phyloP scores from a whole-genome alignment of 805 yeast genomes.

The Blastobotrys mokoenaii region DNA sequence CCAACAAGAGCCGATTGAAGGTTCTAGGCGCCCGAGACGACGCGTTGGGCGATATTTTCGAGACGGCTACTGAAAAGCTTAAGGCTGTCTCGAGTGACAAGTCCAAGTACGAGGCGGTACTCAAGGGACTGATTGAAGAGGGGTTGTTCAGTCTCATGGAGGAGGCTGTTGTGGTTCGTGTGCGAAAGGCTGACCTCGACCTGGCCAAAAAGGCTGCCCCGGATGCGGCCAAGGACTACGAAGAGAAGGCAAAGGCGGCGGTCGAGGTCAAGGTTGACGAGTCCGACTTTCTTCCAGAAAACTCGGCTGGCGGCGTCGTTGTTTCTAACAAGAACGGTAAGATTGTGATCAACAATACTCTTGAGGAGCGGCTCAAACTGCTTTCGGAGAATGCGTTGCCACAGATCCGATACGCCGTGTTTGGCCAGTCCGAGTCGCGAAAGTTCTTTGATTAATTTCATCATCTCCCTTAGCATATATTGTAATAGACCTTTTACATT shows the following conservation, averaged over 20 bases:
- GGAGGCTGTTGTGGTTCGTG: slow-evolving; percentile 51
- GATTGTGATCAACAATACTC: slow-evolving; percentile 84
- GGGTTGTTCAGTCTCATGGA: slow-evolving; percentile 59
- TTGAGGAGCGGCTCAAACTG: slow-evolving; percentile 85
- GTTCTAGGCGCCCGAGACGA: slow-evolving; percentile 80
- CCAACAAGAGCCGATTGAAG: slow-evolving; percentile 90
- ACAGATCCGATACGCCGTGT: slow-evolving; percentile 81
- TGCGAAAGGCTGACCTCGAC: slow-evolving; percentile 55
- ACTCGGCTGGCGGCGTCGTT: slow-evolving; percentile 77
- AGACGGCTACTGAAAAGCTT: slow-evolving; percentile 57
- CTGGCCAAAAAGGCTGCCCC: slow-evolving; percentile 53
- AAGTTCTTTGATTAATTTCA: slow-evolving; percentile 69
- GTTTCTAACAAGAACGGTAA: slow-evolving; percentile 64
- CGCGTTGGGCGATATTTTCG: slow-evolving; percentile 65
- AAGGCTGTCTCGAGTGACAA: slow-evolving; percentile 45
- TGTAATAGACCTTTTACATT: background rate
- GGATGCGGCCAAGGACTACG: slow-evolving; percentile 56
- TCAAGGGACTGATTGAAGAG: slow-evolving; percentile 76
- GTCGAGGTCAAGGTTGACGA: slow-evolving; percentile 53
- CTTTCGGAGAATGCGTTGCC: slow-evolving; percentile 83
- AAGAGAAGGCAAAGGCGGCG: slow-evolving; percentile 50
- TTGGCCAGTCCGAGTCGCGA: slow-evolving; percentile 64
- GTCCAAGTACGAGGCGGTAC: slow-evolving; percentile 54
- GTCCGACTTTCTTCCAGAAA: slow-evolving; percentile 47
- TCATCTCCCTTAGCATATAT: background rate